Conservation (phyloP, 2,329 filamentous ascomycete genomes). For the Phialocephala subalpina region DNA sequence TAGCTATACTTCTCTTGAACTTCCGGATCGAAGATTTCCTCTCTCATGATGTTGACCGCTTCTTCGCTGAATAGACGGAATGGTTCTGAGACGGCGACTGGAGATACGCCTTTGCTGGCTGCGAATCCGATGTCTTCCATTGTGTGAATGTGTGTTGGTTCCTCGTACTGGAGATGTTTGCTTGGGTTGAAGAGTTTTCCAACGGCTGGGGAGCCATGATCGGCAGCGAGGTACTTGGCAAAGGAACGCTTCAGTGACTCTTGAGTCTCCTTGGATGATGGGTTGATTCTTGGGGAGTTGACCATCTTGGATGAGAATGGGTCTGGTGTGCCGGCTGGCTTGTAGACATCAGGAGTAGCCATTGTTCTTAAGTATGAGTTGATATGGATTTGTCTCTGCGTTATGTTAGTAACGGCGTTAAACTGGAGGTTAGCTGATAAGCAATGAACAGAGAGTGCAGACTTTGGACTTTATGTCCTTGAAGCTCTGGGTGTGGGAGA, state of each 20-base stretch:
- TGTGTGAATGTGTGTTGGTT: conserved; percentile 58
- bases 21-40: conserved; percentile 65
- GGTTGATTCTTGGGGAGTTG: conserved; percentile 36
- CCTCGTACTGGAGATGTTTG: conserved; percentile 62
- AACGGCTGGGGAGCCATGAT: conserved; percentile 36
- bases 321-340: conserved; percentile 36
- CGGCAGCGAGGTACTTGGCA: conserved; percentile 42
- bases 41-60: conserved; percentile 67
- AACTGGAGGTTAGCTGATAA: not conserved
- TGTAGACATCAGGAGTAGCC: conserved; percentile 39
- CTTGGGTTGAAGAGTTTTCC: conserved; percentile 57
- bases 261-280: conserved; percentile 40
- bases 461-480: not conserved
- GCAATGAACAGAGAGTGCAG: not conserved
- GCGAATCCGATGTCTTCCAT: conserved; percentile 69
- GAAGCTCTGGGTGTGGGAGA: not conserved
- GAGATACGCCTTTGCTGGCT: conserved; percentile 64
- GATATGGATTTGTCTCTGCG: not conserved
- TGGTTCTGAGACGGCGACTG: conserved; percentile 69
- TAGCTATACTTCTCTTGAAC: conserved; percentile 65
- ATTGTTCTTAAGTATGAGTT: conserved; percentile 23
- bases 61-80: conserved; percentile 70
- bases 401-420: not conserved
- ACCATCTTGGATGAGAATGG: conserved; percentile 36
- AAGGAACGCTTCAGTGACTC: conserved; percentile 44